Percentiles rank a stretch among this genome's conserved stretches.
These are phyloP conservation scores for Lasiodiplodia citricola DNA, from an alignment of 2,329 filamentous ascomycete species.

Conservation along the genomic window DNA sequence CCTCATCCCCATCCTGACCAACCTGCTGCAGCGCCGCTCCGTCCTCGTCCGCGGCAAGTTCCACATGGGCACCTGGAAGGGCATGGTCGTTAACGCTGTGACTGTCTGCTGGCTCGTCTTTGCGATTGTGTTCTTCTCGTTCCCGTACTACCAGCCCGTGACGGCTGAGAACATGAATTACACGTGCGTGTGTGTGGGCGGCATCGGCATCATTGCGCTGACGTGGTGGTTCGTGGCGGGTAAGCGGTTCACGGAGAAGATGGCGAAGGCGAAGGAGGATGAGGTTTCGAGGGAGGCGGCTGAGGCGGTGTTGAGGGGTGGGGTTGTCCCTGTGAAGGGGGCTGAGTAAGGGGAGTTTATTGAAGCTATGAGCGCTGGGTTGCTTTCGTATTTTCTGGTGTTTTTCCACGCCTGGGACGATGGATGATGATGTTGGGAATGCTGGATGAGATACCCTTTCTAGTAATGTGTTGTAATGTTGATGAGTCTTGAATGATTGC, in stretches of 20 bases:
- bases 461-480: background rate
- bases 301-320: constrained; percentile 19
- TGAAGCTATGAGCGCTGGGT: background rate
- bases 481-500: background rate
- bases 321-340: background rate
- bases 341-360: background rate
- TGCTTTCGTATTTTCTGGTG: background rate
- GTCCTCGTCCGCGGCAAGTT: constrained; percentile 18
- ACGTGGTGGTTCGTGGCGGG: constrained; percentile 53
- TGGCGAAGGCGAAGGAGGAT: constrained; percentile 37
- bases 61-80: constrained; percentile 23
- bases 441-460: background rate
- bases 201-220: constrained; percentile 44
- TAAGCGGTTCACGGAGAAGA: constrained; percentile 45
- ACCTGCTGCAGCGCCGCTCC: constrained; percentile 12
- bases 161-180: constrained; percentile 54
- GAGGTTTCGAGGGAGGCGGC: constrained; percentile 10
- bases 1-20: constrained; percentile 21
- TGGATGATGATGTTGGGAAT: background rate
- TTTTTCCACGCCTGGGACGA: background rate
- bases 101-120: constrained; percentile 34
- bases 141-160: constrained; percentile 51
- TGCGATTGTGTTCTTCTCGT: constrained; percentile 53
- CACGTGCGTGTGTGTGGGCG: constrained; percentile 55
- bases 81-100: constrained; percentile 5